These are phyloP conservation scores for Carex kokanica DNA, from an alignment of 176 grass and related monocot species.

Conservation along the genomic window DNA sequence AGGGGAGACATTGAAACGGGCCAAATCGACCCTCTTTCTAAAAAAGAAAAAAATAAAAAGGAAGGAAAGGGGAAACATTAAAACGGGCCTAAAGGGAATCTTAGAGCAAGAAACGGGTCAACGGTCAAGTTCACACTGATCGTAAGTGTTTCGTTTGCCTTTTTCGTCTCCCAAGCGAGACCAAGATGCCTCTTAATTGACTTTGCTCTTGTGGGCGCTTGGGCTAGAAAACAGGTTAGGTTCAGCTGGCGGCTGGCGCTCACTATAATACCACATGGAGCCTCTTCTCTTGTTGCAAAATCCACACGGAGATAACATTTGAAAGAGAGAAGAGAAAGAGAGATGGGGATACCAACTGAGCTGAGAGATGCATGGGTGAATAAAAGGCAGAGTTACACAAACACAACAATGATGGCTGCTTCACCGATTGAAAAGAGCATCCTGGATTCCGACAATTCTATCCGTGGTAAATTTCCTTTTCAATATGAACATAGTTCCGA, in stretches of 20 bases:
- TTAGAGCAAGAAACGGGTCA: background rate
- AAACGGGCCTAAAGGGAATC: background rate
- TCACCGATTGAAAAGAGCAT: constrained; percentile 15
- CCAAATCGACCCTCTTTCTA: no score
- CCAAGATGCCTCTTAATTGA: background rate
- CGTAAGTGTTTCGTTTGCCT: background rate
- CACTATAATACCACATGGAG: background rate
- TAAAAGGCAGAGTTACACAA: background rate
- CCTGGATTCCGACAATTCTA: background rate
- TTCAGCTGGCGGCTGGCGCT: background rate
- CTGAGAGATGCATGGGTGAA: constrained; percentile 28
- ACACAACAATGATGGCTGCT: background rate
- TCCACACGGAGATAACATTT: background rate
- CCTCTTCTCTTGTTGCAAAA: constrained; percentile 3
- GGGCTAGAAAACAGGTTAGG: no score
- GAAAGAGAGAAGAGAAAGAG: background rate
- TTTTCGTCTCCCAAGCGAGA: background rate
- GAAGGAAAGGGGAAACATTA: no score
- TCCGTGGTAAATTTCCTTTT: constrained; percentile 17
- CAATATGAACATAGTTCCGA: background rate
- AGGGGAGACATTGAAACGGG: no score
- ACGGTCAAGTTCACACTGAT: background rate
- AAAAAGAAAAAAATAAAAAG: no score
- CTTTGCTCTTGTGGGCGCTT: background rate
- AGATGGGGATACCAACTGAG: constrained; percentile 26